phyloP scores from a whole-genome alignment of 139 green algal genomes.

The Eudorina sp. region DNA sequence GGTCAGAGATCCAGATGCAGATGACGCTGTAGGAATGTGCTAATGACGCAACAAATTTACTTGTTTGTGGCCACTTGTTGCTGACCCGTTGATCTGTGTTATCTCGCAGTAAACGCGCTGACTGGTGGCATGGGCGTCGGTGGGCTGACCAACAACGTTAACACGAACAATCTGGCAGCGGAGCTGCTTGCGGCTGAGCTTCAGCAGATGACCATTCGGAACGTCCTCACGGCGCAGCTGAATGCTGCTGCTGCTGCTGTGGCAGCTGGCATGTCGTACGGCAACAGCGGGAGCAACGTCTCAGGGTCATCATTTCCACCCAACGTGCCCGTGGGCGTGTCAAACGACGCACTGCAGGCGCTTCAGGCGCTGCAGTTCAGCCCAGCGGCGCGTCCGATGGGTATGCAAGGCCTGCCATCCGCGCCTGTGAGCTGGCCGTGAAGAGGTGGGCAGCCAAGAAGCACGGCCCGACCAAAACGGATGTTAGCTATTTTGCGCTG shows the following conservation, averaged over 20 bases:
- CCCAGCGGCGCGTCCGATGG: neutral
- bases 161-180: neutral
- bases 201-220: slow-evolving; percentile 36
- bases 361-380: slow-evolving; percentile 16
- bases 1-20: too few relatives aligned
- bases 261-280: neutral
- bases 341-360: neutral
- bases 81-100: too few relatives aligned
- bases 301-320: neutral
- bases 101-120: slow-evolving; percentile 39
- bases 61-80: too few relatives aligned
- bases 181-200: slow-evolving; percentile 42
- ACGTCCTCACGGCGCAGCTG: slow-evolving; percentile 22
- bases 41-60: too few relatives aligned
- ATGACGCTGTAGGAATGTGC: too few relatives aligned
- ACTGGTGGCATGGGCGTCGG: neutral
- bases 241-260: slow-evolving; percentile 22
- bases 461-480: too few relatives aligned
- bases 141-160: neutral
- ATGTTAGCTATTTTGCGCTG: too few relatives aligned
- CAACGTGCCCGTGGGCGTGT: neutral
- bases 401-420: neutral
- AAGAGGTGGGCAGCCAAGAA: too few relatives aligned
- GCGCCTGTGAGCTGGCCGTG: slow-evolving; percentile 15
- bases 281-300: neutral